Conservation (phyloP, 2,329 filamentous ascomycete species). For the Grosmannia huntii region DNA sequence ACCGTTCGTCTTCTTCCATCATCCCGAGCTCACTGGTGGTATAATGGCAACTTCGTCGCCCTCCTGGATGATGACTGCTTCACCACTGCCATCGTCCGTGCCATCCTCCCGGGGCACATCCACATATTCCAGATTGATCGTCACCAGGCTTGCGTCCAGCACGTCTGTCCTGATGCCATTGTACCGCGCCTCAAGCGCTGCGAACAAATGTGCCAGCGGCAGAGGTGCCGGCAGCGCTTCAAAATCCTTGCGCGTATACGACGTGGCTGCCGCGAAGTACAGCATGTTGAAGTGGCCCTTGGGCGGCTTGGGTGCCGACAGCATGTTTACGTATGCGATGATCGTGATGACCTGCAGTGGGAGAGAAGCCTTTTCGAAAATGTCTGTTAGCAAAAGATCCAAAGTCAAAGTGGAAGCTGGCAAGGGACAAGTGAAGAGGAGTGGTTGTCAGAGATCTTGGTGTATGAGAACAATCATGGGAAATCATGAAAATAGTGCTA, state of each 20-base stretch:
- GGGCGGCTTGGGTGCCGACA: slow-evolving; percentile 31
- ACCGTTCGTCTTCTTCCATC: slow-evolving; percentile 13
- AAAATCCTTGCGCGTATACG: slow-evolving; percentile 54
- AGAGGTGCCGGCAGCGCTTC: slow-evolving; percentile 58
- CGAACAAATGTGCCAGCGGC: slow-evolving; percentile 48
- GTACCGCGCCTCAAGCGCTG: slow-evolving; percentile 55
- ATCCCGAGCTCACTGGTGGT: slow-evolving; percentile 78
- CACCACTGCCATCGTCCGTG: background rate
- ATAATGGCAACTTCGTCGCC: slow-evolving; percentile 82
- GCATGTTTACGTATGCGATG: slow-evolving; percentile 16
- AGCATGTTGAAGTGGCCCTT: slow-evolving; percentile 62
- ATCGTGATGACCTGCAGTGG: background rate
- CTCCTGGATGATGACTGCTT: slow-evolving; percentile 43
- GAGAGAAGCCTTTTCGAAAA: background rate
- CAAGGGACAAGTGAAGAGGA: background rate
- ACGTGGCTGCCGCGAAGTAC: slow-evolving; percentile 67
- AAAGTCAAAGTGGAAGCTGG: background rate
- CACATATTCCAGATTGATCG: slow-evolving; percentile 71
- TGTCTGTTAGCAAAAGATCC: background rate
- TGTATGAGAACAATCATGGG: slow-evolving; percentile 8
- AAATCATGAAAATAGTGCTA: background rate
- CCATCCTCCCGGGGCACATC: slow-evolving; percentile 37
- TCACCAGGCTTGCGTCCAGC: slow-evolving; percentile 60
- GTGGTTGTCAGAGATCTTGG: slow-evolving; percentile 7
- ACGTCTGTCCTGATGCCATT: slow-evolving; percentile 56